Conservation (phyloP, 768 basidiomycete genomes). For the Leccinum pellstonianum region DNA sequence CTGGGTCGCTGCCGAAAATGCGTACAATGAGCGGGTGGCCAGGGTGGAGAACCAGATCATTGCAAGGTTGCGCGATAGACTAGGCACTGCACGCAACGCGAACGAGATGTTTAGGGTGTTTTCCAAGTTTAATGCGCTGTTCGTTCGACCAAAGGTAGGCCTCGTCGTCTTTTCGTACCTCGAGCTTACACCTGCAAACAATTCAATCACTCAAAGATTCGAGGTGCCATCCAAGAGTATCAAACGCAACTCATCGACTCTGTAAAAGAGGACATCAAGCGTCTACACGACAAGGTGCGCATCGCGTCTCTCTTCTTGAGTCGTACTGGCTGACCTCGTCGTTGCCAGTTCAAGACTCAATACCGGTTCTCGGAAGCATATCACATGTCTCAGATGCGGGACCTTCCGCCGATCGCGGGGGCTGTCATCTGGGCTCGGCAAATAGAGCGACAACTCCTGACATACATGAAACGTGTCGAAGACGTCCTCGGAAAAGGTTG, state of each 20-base stretch:
- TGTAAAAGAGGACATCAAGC: slow-evolving; percentile 97
- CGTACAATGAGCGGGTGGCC: slow-evolving; percentile 96
- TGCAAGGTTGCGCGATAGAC: slow-evolving; percentile 82
- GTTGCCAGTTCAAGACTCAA: slow-evolving; percentile 82
- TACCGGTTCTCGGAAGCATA: slow-evolving; percentile 95
- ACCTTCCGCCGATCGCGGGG: slow-evolving; percentile 96
- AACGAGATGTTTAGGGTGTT: slow-evolving; percentile 99
- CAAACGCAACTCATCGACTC: slow-evolving; percentile 98
- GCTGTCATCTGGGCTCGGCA: slow-evolving; percentile 99
- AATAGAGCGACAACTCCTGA: slow-evolving; percentile 92
- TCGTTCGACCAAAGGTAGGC: slow-evolving; percentile 89
- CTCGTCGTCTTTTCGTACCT: background rate
- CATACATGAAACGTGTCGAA: slow-evolving; percentile 99
- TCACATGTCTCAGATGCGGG: slow-evolving; percentile 98
- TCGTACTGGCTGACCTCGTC: slow-evolving; percentile 1
- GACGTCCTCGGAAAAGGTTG: slow-evolving; percentile 98
- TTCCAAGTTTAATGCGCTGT: slow-evolving; percentile 96
- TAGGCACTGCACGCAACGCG: slow-evolving; percentile 94
- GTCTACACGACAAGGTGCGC: slow-evolving; percentile 83
- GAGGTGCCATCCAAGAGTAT: slow-evolving; percentile 98
- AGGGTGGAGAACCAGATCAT: slow-evolving; percentile 99
- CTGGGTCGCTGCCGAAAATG: slow-evolving; percentile 96
- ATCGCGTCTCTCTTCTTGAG: background rate
- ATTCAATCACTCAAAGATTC: slow-evolving; percentile 53
- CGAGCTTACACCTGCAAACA: background rate